Percentiles rank a stretch among this genome's conserved stretches.
Conservation (phyloP, 2,329 filamentous ascomycete genomes). For the Colletotrichum sp. region DNA sequence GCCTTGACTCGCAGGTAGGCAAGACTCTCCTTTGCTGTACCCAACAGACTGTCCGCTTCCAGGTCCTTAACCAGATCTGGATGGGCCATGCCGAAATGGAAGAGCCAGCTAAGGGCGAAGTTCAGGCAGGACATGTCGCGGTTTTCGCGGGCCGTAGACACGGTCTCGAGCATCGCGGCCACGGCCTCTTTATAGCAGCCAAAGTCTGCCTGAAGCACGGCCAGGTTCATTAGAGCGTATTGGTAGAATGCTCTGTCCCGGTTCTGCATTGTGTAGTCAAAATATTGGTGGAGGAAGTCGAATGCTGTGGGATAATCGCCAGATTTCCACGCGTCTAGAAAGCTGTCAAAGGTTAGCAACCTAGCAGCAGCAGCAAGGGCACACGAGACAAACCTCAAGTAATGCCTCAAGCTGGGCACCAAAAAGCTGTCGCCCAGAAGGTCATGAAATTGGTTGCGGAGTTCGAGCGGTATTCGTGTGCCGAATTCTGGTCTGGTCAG, state of each 20-base stretch:
- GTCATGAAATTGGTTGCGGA: slow-evolving; percentile 73
- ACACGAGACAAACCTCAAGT: slow-evolving; percentile 64
- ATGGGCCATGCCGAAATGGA: slow-evolving; percentile 89
- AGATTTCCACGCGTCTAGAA: slow-evolving; percentile 89
- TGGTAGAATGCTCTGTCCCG: slow-evolving; percentile 88
- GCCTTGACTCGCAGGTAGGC: slow-evolving; percentile 86
- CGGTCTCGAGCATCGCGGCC: slow-evolving; percentile 93
- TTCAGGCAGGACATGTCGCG: slow-evolving; percentile 92
- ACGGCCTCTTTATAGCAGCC: slow-evolving; percentile 89
- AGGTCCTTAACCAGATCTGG: slow-evolving; percentile 75
- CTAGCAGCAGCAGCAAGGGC: background rate
- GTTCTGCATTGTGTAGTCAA: slow-evolving; percentile 93
- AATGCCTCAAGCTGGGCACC: slow-evolving; percentile 77
- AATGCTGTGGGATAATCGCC: slow-evolving; percentile 91
- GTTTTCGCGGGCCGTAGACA: slow-evolving; percentile 92
- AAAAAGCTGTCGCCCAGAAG: slow-evolving; percentile 71
- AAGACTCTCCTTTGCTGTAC: slow-evolving; percentile 80
- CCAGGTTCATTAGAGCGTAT: slow-evolving; percentile 91
- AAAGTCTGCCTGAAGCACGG: slow-evolving; percentile 93
- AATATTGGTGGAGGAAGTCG: slow-evolving; percentile 91
- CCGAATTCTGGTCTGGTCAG: slow-evolving; percentile 64
- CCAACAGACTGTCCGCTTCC: slow-evolving; percentile 75
- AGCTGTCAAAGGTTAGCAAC: slow-evolving; percentile 53
- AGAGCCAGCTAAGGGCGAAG: slow-evolving; percentile 94
- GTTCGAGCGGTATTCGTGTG: slow-evolving; percentile 75